Conservation (phyloP, 129 eudicot species). For the Lactuca saligna region DNA sequence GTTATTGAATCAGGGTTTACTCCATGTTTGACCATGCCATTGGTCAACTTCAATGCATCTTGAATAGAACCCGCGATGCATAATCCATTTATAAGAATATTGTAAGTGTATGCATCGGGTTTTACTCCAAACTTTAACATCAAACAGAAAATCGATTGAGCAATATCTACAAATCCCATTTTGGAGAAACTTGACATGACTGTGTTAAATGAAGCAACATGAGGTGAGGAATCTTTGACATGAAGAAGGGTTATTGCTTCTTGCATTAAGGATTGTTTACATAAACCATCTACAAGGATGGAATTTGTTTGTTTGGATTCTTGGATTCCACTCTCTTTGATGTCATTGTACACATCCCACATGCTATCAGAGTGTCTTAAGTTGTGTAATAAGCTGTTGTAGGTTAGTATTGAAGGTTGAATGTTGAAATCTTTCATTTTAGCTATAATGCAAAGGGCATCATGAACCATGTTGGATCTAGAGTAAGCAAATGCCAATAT, state of each 20-base stretch:
- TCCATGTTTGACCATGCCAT: slow-evolving; percentile 71
- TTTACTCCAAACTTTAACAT: slow-evolving; percentile 77
- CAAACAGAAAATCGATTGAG: slow-evolving; percentile 68
- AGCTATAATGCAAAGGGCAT: slow-evolving; percentile 68
- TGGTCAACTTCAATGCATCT: slow-evolving; percentile 66
- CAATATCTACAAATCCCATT: slow-evolving; percentile 62
- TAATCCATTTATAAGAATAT: slow-evolving; percentile 80
- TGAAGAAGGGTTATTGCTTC: slow-evolving; percentile 56
- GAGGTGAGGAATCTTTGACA: slow-evolving; percentile 25
- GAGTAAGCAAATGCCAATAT: slow-evolving; percentile 79
- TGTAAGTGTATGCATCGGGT: slow-evolving; percentile 82
- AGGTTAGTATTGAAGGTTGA: slow-evolving; percentile 67
- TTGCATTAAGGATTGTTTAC: slow-evolving; percentile 63
- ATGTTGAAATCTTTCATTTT: slow-evolving; percentile 71
- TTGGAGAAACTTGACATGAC: slow-evolving; percentile 72
- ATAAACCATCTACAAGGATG: slow-evolving; percentile 72
- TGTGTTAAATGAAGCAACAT: slow-evolving; percentile 59
- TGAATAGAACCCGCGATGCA: slow-evolving; percentile 75
- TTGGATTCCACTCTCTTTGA: slow-evolving; percentile 42
- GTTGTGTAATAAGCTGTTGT: slow-evolving; percentile 70
- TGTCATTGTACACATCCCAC: slow-evolving; percentile 62
- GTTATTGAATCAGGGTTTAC: slow-evolving; percentile 56
- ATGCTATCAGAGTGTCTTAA: slow-evolving; percentile 54
- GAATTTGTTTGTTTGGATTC: slow-evolving; percentile 55
- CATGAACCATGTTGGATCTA: slow-evolving; percentile 64